Evolutionary conservation across 352 stramenopile species (phyloP).

Genomic region (Phytopythium boreale): DNA sequence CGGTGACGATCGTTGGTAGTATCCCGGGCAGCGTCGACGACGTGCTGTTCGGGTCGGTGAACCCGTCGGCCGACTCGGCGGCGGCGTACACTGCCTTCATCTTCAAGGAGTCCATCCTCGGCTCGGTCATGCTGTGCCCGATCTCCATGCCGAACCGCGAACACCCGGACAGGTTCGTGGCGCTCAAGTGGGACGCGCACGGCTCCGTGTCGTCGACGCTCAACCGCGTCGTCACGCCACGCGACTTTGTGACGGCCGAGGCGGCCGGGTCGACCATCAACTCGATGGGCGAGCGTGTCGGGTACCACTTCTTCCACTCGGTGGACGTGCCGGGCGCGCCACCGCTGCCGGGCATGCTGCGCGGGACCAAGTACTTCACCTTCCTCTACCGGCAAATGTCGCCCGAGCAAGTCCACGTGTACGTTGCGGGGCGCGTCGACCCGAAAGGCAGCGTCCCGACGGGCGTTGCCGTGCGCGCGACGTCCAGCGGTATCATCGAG

Average conservation of each 20-base stretch:
- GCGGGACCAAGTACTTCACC: not conserved
- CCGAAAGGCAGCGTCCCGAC: not conserved
- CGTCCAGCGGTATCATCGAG: not conserved
- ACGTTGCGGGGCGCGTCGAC: not conserved
- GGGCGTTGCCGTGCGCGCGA: not conserved
- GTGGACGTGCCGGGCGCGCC: not conserved
- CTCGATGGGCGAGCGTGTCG: constrained; percentile 7
- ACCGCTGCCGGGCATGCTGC: not conserved
- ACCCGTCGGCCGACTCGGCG: not conserved
- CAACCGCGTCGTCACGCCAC: constrained; percentile 2
- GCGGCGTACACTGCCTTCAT: not conserved
- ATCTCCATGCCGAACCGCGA: not conserved
- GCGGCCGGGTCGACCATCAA: constrained; percentile 23
- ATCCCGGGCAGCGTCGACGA: not conserved
- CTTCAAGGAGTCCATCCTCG: not conserved
- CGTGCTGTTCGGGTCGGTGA: not conserved
- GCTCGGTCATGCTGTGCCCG: not conserved
- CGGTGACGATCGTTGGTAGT: not conserved
- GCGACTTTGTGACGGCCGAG: constrained; percentile 53
- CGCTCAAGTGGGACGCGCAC: not conserved
- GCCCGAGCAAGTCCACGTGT: constrained; percentile 7
- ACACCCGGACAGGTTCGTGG: not conserved
- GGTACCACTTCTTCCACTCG: constrained; percentile 9
- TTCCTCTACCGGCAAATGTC: constrained; percentile 5
- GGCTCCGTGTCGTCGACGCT: not conserved